Percentiles rank a stretch among this genome's conserved stretches.
These are phyloP conservation scores for Salix arbutifolia DNA, from an alignment of 345 rosid genomes.

Conservation along the genomic window DNA sequence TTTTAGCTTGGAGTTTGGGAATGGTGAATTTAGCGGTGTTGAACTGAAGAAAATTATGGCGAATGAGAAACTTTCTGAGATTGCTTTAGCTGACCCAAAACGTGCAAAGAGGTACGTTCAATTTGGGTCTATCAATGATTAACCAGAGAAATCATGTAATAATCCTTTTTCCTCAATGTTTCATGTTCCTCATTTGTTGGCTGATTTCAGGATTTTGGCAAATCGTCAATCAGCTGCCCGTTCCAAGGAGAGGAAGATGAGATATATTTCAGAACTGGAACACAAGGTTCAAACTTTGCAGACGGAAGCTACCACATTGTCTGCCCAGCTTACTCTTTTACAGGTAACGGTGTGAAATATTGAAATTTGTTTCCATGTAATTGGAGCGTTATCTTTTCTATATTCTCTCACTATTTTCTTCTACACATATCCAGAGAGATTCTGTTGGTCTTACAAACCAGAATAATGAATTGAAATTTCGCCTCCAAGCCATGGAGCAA, in stretches of 20 bases:
- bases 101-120: slow-evolving; percentile 73
- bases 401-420: slow-evolving; percentile 1
- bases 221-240: slow-evolving; percentile 96
- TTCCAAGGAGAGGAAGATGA: slow-evolving; percentile 93
- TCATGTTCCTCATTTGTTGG: slow-evolving; percentile 2
- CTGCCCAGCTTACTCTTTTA: slow-evolving; percentile 87
- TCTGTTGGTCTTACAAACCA: slow-evolving; percentile 85
- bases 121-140: background rate
- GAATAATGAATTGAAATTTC: slow-evolving; percentile 88
- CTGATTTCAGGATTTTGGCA: slow-evolving; percentile 65
- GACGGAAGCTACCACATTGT: slow-evolving; percentile 92
- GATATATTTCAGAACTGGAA: slow-evolving; percentile 84
- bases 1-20: slow-evolving; percentile 84
- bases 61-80: slow-evolving; percentile 89
- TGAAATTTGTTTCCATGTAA: background rate
- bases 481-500: slow-evolving; percentile 98
- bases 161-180: background rate
- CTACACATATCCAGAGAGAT: slow-evolving; percentile 56
- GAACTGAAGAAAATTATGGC: slow-evolving; percentile 94
- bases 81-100: slow-evolving; percentile 80
- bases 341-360: slow-evolving; percentile 44
- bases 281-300: slow-evolving; percentile 97
- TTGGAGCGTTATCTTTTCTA: background rate
- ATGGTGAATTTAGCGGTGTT: slow-evolving; percentile 76
- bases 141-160: background rate